A percentile compares a stretch with the other conserved stretches of the same genome.
Evolutionary conservation across 805 yeast species (phyloP).

Genomic region (Yarrowia sp.): DNA sequence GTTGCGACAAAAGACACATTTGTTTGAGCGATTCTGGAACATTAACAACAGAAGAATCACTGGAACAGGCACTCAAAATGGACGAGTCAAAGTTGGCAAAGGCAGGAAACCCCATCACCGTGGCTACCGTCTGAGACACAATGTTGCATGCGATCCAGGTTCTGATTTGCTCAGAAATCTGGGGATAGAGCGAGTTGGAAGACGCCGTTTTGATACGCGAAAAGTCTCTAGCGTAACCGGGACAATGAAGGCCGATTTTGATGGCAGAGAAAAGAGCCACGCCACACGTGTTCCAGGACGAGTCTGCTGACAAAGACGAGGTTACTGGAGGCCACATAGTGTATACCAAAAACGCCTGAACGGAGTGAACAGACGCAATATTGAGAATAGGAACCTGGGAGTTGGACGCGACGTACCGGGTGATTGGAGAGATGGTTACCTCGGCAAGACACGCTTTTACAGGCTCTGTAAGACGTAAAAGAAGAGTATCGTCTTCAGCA

Average conservation of each 20-base stretch:
- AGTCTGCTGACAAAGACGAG: constrained; percentile 90
- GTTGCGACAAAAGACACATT: constrained; percentile 77
- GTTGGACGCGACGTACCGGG: constrained; percentile 54
- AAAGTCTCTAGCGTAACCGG: constrained; percentile 51
- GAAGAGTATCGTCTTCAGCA: constrained; percentile 39
- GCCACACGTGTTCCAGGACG: constrained; percentile 93
- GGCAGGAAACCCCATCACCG: constrained; percentile 92
- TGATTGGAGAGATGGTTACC: constrained; percentile 84
- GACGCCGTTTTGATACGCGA: constrained; percentile 47
- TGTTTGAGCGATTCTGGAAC: constrained; percentile 63
- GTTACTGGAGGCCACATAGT: constrained; percentile 96
- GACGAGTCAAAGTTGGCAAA: constrained; percentile 81
- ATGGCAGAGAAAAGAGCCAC: constrained; percentile 91
- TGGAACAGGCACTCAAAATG: constrained; percentile 51
- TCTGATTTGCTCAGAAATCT: constrained; percentile 67
- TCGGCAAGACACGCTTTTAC: constrained; percentile 79
- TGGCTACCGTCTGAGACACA: constrained; percentile 84
- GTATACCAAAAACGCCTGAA: constrained; percentile 84
- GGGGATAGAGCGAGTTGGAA: constrained; percentile 33
- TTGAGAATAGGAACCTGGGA: constrained; percentile 80
- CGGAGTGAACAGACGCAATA: constrained; percentile 88
- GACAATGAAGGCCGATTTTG: constrained; percentile 84
- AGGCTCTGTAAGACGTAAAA: constrained; percentile 60
- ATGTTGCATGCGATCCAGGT: constrained; percentile 95
- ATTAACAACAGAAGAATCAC: constrained; percentile 42